Conservation (phyloP, 495 filamentous ascomycete species). For the Astrothelium subdiscretum region DNA sequence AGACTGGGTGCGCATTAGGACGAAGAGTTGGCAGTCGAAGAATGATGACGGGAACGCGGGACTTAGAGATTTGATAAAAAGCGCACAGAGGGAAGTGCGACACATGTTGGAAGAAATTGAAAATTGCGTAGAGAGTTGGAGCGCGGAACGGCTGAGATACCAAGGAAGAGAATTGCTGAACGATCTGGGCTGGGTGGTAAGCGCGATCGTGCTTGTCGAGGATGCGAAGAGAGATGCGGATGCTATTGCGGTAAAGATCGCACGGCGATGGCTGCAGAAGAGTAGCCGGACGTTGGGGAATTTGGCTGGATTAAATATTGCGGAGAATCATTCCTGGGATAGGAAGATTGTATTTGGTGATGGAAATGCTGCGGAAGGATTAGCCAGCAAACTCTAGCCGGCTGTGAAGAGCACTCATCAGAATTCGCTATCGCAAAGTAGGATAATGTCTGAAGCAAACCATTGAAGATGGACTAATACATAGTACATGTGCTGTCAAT, state of each 20-base stretch:
- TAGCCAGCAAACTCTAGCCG: background rate
- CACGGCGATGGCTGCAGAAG: slow-evolving; percentile 12
- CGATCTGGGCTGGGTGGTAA: slow-evolving; percentile 15
- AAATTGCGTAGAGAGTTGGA: background rate
- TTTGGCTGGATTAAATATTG: background rate
- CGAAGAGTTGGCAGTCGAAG: background rate
- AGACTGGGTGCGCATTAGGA: slow-evolving; percentile 20
- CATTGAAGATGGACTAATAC: no score
- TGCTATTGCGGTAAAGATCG: slow-evolving; percentile 13
- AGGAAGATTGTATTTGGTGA: background rate
- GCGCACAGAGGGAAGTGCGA: background rate
- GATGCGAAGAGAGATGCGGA: slow-evolving; percentile 21
- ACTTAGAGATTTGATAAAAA: background rate
- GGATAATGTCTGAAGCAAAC: background rate
- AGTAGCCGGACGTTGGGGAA: background rate
- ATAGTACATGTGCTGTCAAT: no score
- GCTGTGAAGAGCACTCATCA: background rate
- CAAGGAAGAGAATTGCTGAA: slow-evolving; percentile 17
- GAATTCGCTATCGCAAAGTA: no score
- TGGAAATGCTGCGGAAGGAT: background rate
- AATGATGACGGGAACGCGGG: background rate
- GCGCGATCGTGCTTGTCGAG: slow-evolving; percentile 15
- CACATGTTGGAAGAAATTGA: slow-evolving; percentile 5
- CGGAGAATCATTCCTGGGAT: background rate
- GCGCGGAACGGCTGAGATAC: slow-evolving; percentile 16